Percentiles rank a stretch among this genome's conserved stretches.
Conservation (phyloP, 768 basidiomycete genomes). For the Clavulina sp. region DNA sequence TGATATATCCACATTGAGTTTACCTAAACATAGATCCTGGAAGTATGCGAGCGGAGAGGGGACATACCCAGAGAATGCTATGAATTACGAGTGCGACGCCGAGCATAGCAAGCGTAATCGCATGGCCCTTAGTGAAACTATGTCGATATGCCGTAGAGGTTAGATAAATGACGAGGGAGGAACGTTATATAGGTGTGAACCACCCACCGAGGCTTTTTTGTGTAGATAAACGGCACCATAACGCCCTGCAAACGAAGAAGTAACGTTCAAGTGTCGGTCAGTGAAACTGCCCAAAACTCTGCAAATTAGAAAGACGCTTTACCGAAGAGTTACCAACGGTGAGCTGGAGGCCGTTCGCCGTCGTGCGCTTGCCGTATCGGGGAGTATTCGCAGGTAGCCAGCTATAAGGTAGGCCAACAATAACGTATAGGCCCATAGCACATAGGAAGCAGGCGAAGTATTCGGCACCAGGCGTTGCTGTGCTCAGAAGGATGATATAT, state of each 20-base stretch:
- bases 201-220: constrained; percentile 1
- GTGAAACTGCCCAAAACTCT: background rate
- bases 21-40: background rate
- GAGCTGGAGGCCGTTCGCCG: constrained; percentile 3
- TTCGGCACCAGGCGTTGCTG: constrained; percentile 5
- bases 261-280: background rate
- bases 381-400: constrained; percentile 3
- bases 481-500: constrained; percentile 9
- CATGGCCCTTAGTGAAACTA: background rate
- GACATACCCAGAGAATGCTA: background rate
- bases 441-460: constrained; percentile 5
- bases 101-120: background rate
- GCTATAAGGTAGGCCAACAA: background rate
- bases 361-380: constrained; percentile 4
- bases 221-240: constrained; percentile 7
- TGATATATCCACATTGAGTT: background rate
- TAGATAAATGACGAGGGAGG: background rate
- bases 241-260: background rate
- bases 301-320: background rate
- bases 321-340: constrained; percentile 4
- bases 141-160: background rate
- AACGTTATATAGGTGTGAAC: background rate
- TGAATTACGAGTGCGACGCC: background rate
- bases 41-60: background rate
- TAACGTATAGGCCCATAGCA: constrained; percentile 4